Conservation (phyloP, 169 alveolate genomes). For the Babesia gibsoni region DNA sequence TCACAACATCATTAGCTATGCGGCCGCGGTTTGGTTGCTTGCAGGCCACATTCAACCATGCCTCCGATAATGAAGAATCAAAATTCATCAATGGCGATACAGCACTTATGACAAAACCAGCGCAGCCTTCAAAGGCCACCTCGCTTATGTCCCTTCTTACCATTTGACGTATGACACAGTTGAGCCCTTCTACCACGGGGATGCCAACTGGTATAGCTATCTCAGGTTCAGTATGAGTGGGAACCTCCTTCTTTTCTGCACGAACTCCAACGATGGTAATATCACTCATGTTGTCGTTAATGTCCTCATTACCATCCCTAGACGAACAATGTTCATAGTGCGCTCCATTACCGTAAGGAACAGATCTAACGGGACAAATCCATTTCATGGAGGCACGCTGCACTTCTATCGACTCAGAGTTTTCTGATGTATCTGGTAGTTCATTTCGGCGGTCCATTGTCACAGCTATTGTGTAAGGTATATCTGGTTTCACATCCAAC, state of each 20-base stretch:
- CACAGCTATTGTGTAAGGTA: conserved; percentile 1
- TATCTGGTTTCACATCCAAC: neutral
- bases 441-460: neutral
- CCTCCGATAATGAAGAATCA: conserved; percentile 5
- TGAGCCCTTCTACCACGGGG: conserved; percentile 31
- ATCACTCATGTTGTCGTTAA: neutral
- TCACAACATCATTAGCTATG: neutral
- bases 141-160: neutral
- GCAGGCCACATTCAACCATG: neutral
- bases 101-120: conserved; percentile 12
- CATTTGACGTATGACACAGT: conserved; percentile 27
- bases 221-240: neutral
- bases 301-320: too few species aligned
- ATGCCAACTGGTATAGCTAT: conserved; percentile 1
- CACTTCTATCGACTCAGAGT: neutral
- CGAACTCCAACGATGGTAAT: neutral
- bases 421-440: neutral
- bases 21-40: neutral
- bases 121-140: conserved; percentile 4
- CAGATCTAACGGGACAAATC: neutral
- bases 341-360: neutral
- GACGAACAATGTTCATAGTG: neutral
- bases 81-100: conserved; percentile 12
- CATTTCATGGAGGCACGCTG: neutral
- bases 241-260: neutral